Base-by-base conservation (phyloP, 345 rosid genomes). In the Boechera divaricarpa region DNA sequence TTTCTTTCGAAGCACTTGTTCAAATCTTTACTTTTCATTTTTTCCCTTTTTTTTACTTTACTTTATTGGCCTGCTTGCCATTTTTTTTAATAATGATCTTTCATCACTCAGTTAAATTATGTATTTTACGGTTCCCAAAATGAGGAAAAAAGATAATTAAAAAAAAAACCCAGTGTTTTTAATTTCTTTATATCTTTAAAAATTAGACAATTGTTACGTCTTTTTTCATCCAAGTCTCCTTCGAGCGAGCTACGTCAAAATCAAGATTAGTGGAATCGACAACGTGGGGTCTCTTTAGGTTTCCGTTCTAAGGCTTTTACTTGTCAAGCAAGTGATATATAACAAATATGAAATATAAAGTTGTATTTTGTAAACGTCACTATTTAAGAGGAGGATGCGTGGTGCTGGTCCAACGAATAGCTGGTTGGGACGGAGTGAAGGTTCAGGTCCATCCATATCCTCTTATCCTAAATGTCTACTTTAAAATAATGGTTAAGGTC, bases 51-150 rank as follows among this genome's bases (percentile, higher is more conserved):
- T 39, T 31, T 15, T 7, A 29, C 71, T 74, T 55, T 42, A 36
- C 77, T 74, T 74, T 74, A 55, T 56, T 65, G 72, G 72, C 78
- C 48, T 74, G 72, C 72, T 66, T 66, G 64, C 48, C 21, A 74
- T 56, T 29, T 45, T 65, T 45, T 41, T 9, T 39, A 38, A 10
- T 53, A 51, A 51, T 72, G 7, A 72, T 38, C 21, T 61, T 61
- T 48, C 28, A 38, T 48, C 28, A 38, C 32, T 13, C 45, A 24
- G 55, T 54, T 41, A 63, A 41, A 53, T 63, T 16, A 62, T 63
- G 10, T 73, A 73, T 63, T 45, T 63, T 53, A 63, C 63, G 45
- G 63, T 63, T 54, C 54, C 63, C 77, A 36, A 42, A 60, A 42
- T 39, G 67, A 60, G 48, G 24, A 63, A 63, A 56, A 28, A 5